Base-by-base conservation (phyloP, 177 flowering plant genomes). In the Vitis hybrid region DNA sequence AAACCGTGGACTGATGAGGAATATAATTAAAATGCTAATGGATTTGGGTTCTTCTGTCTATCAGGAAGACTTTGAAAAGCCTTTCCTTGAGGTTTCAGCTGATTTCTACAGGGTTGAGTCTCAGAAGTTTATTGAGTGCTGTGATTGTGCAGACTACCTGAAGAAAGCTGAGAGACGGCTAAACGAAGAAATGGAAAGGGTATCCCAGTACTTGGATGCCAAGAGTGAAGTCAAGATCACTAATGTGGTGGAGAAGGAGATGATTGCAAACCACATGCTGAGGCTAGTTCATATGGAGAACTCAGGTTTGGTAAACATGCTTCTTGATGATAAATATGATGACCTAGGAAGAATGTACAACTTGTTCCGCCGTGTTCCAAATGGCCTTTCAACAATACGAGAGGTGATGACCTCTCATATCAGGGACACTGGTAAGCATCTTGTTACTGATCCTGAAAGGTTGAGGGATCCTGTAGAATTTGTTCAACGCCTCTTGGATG, bases 211-310 rank as follows among this genome's bases (percentile, higher is more conserved):
- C 78, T 81, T 93, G 82, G 94, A 91, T 77, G 63, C 85, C 18
- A 83, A 67, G 74, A 93, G 87, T 74, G 94, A 93, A 80, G 27
- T 74, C 11, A 91, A 87, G 83, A 86, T 93, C 57, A 91, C 95
- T n/a, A 84, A 77, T 80, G 98, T 93, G 58, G 98, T 93, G 66
- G 98, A 93, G 83, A 88, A 81, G 71, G 97, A 93, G 87, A 93
- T 93, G 97, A 89, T 93, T 77, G 95, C 87, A 9, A 88, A 85
- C 74, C 97, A 90, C 87, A 88, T 93, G 97, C 82, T 76, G 72
- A 82, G 90, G 66, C 69, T 93, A 48, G 94, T 93, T n/a, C 92
- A 90, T 72, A 93, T 91, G 98, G 98, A 92, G 69, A 89, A 89
- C 64, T 92, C 94, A 1, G 97, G 98, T 18, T 69, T 91, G 74